Percentiles rank a stretch among this genome's conserved stretches.
Conservation (phyloP, 2,329 filamentous ascomycete species). For the Zalaria obscura region DNA sequence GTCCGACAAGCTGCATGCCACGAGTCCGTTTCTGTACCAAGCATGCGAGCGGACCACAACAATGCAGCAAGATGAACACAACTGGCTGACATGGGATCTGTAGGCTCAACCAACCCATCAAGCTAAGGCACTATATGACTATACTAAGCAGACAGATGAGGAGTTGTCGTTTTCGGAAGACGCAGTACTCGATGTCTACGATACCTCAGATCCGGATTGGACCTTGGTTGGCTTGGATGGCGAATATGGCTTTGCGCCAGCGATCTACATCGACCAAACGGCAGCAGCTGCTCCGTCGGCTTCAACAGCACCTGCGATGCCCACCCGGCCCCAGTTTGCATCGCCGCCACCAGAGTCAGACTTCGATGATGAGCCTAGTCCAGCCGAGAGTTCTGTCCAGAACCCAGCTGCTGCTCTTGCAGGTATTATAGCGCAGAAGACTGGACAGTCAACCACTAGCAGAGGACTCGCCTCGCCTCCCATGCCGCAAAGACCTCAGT, state of each 20-base stretch:
- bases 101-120: slow-evolving; percentile 52
- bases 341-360: slow-evolving; percentile 19
- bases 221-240: slow-evolving; percentile 73
- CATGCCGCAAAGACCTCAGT: slow-evolving; percentile 38
- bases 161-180: slow-evolving; percentile 94
- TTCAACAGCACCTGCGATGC: slow-evolving; percentile 18
- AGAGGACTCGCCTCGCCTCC: slow-evolving; percentile 33
- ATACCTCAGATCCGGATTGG: slow-evolving; percentile 89
- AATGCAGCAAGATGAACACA: no score
- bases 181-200: slow-evolving; percentile 68
- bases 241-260: slow-evolving; percentile 86
- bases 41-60: no score
- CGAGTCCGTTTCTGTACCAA: no score
- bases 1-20: no score
- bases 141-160: slow-evolving; percentile 91
- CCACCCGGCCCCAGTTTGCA: slow-evolving; percentile 20
- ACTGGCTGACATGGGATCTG: no score
- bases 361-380: slow-evolving; percentile 27
- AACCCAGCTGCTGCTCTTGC: slow-evolving; percentile 48
- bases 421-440: slow-evolving; percentile 34
- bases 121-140: slow-evolving; percentile 94
- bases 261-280: slow-evolving; percentile 81
- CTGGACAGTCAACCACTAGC: slow-evolving; percentile 20
- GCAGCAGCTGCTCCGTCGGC: slow-evolving; percentile 36
- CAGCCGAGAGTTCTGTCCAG: slow-evolving; percentile 17